Evolutionary conservation across 2,329 filamentous ascomycete species (phyloP).

Genomic region (Colletotrichum cordylinicola): DNA sequence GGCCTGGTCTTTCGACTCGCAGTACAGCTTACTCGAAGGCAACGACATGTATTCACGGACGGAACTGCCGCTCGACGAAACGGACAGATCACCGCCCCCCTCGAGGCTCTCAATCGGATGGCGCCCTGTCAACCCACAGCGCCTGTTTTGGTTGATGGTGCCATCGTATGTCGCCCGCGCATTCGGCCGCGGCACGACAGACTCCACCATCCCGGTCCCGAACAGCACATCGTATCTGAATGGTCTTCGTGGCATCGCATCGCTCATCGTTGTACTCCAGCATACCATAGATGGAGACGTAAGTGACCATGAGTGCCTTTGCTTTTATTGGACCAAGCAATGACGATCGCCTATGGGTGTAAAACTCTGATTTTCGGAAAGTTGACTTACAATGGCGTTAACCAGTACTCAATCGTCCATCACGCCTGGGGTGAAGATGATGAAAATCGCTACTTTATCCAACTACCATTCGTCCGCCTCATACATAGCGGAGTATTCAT

Average conservation of each 20-base stretch:
- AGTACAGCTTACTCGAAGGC: not conserved
- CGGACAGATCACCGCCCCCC: not conserved
- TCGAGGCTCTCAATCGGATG: not conserved
- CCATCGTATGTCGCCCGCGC: not conserved
- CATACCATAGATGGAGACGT: slow-evolving; percentile 43
- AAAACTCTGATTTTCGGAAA: not conserved
- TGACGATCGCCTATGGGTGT: not conserved
- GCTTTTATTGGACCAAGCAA: not conserved
- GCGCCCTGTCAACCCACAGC: not conserved
- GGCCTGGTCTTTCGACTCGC: not conserved
- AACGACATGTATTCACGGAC: not conserved
- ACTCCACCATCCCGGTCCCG: not conserved
- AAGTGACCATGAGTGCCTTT: rapidly evolving
- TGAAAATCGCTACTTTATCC: slow-evolving; percentile 20
- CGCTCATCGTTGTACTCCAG: slow-evolving; percentile 52
- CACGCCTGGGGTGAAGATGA: not conserved
- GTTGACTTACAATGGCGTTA: not conserved
- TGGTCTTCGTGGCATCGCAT: slow-evolving; percentile 54
- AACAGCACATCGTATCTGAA: slow-evolving; percentile 53
- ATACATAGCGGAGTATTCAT: slow-evolving; percentile 50
- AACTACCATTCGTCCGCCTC: slow-evolving; percentile 50
- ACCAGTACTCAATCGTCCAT: not conserved
- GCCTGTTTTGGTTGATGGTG: not conserved
- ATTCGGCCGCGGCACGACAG: not conserved
- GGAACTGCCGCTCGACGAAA: not conserved